Conservation (phyloP, 257 asterid species). For the Solanum pinnatisectum region DNA sequence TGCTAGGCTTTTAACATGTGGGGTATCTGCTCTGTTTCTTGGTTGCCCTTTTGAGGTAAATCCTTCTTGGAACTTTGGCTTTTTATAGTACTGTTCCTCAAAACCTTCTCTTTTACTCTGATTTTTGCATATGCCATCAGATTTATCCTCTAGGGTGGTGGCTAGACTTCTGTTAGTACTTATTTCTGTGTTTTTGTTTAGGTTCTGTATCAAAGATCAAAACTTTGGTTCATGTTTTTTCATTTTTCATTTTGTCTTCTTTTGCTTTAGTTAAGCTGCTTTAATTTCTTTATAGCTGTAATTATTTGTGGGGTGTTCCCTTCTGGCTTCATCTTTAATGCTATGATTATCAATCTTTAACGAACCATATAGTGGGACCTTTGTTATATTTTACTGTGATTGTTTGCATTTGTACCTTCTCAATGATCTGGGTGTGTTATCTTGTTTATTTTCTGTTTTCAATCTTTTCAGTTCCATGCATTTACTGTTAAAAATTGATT, state of each 20-base stretch:
- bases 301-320: background rate
- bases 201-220: background rate
- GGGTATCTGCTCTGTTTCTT: background rate
- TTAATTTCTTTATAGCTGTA: background rate
- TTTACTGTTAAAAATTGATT: conserved; percentile 11
- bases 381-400: background rate
- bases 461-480: conserved; percentile 2
- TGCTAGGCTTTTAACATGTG: background rate
- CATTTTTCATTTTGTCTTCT: background rate
- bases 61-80: background rate
- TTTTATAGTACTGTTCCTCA: background rate
- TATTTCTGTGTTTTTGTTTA: background rate
- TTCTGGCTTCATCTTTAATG: background rate
- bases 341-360: background rate
- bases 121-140: background rate
- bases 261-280: background rate
- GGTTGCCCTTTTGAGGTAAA: background rate
- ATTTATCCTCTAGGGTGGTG: background rate
- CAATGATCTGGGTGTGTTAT: background rate
- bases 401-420: background rate
- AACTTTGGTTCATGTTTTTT: background rate
- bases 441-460: conserved; percentile 4
- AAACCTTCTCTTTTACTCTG: background rate
- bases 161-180: background rate
- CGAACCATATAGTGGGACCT: background rate